Conservation (phyloP, 2,329 filamentous ascomycete species). For the Pseudogymnoascus sp. region DNA sequence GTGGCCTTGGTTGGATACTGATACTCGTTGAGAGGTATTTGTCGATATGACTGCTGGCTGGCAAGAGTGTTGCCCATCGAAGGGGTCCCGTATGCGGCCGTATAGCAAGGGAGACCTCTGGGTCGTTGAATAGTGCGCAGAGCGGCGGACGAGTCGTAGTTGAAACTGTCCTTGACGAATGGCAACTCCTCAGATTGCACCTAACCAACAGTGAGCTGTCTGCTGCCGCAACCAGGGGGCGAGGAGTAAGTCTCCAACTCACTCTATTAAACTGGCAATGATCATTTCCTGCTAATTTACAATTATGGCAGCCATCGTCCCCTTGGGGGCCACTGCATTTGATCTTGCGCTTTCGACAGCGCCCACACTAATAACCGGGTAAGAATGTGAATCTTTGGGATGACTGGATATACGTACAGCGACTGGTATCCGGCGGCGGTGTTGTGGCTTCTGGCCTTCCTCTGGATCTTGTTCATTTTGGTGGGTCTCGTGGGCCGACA, state of each 20-base stretch:
- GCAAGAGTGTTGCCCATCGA: constrained; percentile 15
- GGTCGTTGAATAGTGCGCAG: constrained; percentile 20
- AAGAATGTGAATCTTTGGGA: constrained; percentile 4
- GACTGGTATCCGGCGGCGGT: constrained; percentile 41
- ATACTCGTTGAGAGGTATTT: constrained; percentile 13
- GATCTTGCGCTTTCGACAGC: constrained; percentile 91
- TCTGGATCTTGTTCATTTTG: constrained; percentile 19
- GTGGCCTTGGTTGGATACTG: constrained; percentile 18
- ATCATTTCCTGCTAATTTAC: constrained; percentile 63
- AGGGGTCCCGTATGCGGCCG: constrained; percentile 12
- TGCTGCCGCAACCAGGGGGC: neutral
- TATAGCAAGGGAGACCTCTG: constrained; percentile 6
- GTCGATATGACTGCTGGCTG: neutral
- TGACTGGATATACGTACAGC: constrained; percentile 34
- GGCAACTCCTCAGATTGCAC: constrained; percentile 18
- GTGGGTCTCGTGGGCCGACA: constrained; percentile 18
- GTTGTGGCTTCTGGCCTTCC: constrained; percentile 20
- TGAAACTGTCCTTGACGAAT: constrained; percentile 18
- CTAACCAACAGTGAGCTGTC: neutral
- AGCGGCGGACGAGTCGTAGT: constrained; percentile 18
- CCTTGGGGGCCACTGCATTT: constrained; percentile 82
- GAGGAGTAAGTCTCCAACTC: constrained; percentile 24
- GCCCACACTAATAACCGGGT: constrained; percentile 56
- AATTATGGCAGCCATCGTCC: constrained; percentile 78
- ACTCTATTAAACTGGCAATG: constrained; percentile 78